A percentile compares a stretch with the other conserved stretches of the same genome.
phyloP scores from a whole-genome alignment of 306 rosid genomes.

The Coriaria nepalensis region DNA sequence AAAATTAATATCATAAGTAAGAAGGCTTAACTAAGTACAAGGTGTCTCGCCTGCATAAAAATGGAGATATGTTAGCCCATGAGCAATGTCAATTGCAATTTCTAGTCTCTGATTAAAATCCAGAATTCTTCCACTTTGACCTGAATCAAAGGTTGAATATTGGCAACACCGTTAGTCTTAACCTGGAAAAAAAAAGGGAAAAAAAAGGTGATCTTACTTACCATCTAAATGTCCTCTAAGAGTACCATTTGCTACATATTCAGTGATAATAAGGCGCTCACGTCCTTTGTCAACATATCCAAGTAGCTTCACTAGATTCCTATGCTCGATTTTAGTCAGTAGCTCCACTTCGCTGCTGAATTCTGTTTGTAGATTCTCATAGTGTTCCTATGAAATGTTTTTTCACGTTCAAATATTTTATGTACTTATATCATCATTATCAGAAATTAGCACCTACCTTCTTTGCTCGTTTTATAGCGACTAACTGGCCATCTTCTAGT shows the following conservation, averaged over 20 bases:
- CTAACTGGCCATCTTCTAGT: slow-evolving; percentile 58
- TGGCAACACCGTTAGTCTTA: slow-evolving; percentile 10
- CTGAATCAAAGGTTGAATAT: slow-evolving; percentile 31
- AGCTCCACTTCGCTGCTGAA: slow-evolving; percentile 80
- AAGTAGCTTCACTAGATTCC: slow-evolving; percentile 83
- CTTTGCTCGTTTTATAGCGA: slow-evolving; percentile 84
- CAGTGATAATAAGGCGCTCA: slow-evolving; percentile 82
- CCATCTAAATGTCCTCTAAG: slow-evolving; percentile 97
- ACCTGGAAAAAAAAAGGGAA: slow-evolving; percentile 5
- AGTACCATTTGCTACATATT: slow-evolving; percentile 76
- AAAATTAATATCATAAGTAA: slow-evolving; percentile 13
- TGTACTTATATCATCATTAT: no score
- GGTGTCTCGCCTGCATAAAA: slow-evolving; percentile 61
- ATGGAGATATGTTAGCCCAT: slow-evolving; percentile 89
- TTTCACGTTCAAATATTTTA: neutral
- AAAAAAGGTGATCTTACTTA: slow-evolving; percentile 20
- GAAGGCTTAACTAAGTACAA: slow-evolving; percentile 1
- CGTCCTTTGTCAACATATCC: slow-evolving; percentile 71
- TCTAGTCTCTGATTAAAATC: slow-evolving; percentile 96
- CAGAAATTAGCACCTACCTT: slow-evolving; percentile 32
- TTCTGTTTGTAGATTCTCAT: slow-evolving; percentile 65
- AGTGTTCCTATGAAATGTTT: slow-evolving; percentile 47
- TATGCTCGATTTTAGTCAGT: slow-evolving; percentile 90
- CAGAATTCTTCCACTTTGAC: slow-evolving; percentile 54
- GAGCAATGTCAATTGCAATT: slow-evolving; percentile 94